Evolutionary conservation across 1,284 basidiomycete genomes (phyloP), one percentile per base, ranked within the genome.

Genomic region (Cryptococcus jaspeensis): DNA sequence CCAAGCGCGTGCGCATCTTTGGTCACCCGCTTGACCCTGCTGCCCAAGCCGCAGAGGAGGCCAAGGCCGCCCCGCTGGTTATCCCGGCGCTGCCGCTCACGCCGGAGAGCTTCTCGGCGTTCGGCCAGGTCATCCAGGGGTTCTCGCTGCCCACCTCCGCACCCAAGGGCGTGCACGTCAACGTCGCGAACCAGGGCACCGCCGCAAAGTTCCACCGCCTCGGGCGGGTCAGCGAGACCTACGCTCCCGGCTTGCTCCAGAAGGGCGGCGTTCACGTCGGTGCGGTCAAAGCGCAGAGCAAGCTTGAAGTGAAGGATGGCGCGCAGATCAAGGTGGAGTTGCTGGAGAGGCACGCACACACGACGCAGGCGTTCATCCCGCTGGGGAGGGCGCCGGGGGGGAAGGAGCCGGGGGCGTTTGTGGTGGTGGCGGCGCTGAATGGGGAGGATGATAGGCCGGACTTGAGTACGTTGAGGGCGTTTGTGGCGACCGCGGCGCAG

Each of bases 181-280:
- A 88, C 3, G 62, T 67, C 16, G 92, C 90, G 15, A 97, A 97
- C 76, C 87, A 85, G 66, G 91, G 89, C 39, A 90, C 90, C 1
- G 94, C 93, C 0, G 82, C 78, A 64, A 97, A 97, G 77, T 95
- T 88, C 78, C 90, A 95, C 79, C 88, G 92, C 72, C 82, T 96
- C 25, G 84, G 89, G 2, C 78, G 85, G 5, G 76, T 90, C 37
- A 75, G 79, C 18, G 81, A 85, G 5, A 84, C 82, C 1, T 94
- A 92, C 74, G 84, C 86, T 0, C 63, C 75, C 1, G 82, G 74
- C 12, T 62, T 56, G 49, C 76, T 15, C 76, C 79, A 62, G 58
- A 56, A 46, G 44, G 86, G 66, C 37, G 70, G 9, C 63, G 83
- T 23, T 84, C 85, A 59, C 0, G 78, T 93, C 46, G 89, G 88